Evolutionary conservation across 2,329 filamentous ascomycete genomes (phyloP).

Genomic region (Pestalotiopsis fici): DNA sequence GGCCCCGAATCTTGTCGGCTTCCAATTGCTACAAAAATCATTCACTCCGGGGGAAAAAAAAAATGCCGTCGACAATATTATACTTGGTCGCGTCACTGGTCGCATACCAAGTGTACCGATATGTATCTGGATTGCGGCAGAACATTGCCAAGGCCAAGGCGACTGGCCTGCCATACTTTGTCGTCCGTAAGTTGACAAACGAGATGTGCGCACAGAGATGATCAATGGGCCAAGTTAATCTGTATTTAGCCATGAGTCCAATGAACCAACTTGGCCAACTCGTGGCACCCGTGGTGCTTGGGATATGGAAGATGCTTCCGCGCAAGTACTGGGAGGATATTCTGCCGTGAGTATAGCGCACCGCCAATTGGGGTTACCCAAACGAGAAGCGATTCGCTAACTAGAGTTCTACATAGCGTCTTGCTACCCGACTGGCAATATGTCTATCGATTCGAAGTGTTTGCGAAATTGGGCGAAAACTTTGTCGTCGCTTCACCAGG

Average conservation of each 20-base stretch:
- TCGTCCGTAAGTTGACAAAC: constrained; percentile 48
- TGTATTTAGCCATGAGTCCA: constrained; percentile 43
- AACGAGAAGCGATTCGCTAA: not conserved
- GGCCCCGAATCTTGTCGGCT: not conserved
- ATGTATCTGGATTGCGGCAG: constrained; percentile 34
- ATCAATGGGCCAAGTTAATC: too few species aligned
- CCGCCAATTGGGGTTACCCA: not conserved
- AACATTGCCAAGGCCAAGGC: constrained; percentile 53
- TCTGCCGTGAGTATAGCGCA: constrained; percentile 52
- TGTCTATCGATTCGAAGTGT: constrained; percentile 56
- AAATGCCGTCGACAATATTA: constrained; percentile 38
- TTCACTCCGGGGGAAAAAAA: not conserved
- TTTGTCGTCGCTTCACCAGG: constrained; percentile 66
- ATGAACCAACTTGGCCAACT: constrained; percentile 58
- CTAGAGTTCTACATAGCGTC: constrained; percentile 35
- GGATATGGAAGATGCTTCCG: constrained; percentile 57
- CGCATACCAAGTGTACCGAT: constrained; percentile 32
- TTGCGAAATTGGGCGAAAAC: constrained; percentile 60
- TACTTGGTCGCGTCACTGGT: constrained; percentile 33
- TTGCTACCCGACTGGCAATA: constrained; percentile 63
- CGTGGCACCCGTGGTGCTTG: constrained; percentile 53
- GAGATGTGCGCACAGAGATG: not conserved
- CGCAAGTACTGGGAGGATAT: constrained; percentile 56
- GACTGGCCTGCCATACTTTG: constrained; percentile 52
- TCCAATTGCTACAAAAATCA: not conserved